phyloP scores from a whole-genome alignment of 2,329 filamentous ascomycete species.

The Colletotrichum sp. region DNA sequence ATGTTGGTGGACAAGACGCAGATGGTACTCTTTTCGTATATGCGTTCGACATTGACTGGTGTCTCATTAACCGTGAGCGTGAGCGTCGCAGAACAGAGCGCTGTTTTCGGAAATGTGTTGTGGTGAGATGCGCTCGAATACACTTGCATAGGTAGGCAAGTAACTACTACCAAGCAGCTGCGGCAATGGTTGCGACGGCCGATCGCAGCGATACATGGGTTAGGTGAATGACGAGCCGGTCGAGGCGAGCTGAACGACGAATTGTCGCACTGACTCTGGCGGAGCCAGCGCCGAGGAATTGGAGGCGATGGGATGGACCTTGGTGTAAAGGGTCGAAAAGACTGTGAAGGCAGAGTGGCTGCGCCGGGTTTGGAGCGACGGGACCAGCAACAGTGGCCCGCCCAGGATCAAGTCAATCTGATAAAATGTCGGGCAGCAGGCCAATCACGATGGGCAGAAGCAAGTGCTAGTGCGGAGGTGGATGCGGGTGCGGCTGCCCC shows the following conservation, averaged over 20 bases:
- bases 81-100: not conserved
- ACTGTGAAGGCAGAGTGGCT: not conserved
- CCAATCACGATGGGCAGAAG: not conserved
- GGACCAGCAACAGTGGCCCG: not conserved
- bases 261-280: not conserved
- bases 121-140: not conserved
- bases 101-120: not conserved
- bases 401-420: conserved; percentile 12
- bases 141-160: not conserved
- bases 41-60: not conserved
- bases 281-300: not conserved
- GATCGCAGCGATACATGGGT: not conserved
- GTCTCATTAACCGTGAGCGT: not conserved
- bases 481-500: conserved; percentile 18
- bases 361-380: not conserved
- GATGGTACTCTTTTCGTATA: not conserved
- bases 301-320: not conserved
- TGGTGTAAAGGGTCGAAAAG: not conserved
- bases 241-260: not conserved
- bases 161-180: not conserved
- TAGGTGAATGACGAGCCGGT: not conserved
- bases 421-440: not conserved
- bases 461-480: conserved; percentile 4
- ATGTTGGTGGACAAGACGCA: not conserved
- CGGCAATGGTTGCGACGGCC: not conserved